These are phyloP conservation scores for Trichodelitschia bisporula DNA, from an alignment of 495 filamentous ascomycete genomes.

Conservation along the genomic window DNA sequence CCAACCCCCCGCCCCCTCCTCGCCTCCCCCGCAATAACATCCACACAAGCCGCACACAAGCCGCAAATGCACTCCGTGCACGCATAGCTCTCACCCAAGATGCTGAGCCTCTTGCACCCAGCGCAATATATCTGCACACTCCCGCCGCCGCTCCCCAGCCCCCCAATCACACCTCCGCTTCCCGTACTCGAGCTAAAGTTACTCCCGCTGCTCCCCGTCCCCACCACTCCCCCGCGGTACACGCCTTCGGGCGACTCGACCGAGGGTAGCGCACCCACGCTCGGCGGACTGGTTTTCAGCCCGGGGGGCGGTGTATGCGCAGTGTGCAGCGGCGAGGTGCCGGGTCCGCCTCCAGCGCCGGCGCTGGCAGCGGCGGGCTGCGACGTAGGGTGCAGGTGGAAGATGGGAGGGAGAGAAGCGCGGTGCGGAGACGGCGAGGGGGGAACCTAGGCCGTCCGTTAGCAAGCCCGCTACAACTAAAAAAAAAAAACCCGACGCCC, in stretches of 20 bases:
- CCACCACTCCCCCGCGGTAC: no score
- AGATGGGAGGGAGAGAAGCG: conserved; percentile 51
- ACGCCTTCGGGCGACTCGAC: conserved; percentile 33
- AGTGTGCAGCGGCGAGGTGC: conserved; percentile 68
- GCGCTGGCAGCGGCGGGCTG: conserved; percentile 27
- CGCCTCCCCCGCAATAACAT: conserved; percentile 31
- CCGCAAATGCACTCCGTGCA: conserved; percentile 91
- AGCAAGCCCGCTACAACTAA: no score
- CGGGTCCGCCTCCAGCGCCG: no score
- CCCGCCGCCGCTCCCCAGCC: background rate
- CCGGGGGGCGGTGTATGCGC: conserved; percentile 60
- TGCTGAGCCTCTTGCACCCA: conserved; percentile 45
- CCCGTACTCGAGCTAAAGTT: background rate
- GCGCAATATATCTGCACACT: conserved; percentile 74
- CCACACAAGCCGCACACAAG: conserved; percentile 64
- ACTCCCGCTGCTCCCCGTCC: background rate
- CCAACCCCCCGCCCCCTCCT: conserved; percentile 24
- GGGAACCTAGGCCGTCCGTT: conserved; percentile 13
- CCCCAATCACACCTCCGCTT: background rate
- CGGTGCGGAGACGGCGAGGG: conserved; percentile 49
- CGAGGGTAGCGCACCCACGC: conserved; percentile 52
- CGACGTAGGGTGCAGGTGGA: conserved; percentile 33
- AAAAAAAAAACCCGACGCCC: background rate
- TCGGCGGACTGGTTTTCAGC: conserved; percentile 30
- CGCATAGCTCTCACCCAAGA: conserved; percentile 59